phyloP scores from a whole-genome alignment of 2,329 filamentous ascomycete species.

The Scorias spongiosa region DNA sequence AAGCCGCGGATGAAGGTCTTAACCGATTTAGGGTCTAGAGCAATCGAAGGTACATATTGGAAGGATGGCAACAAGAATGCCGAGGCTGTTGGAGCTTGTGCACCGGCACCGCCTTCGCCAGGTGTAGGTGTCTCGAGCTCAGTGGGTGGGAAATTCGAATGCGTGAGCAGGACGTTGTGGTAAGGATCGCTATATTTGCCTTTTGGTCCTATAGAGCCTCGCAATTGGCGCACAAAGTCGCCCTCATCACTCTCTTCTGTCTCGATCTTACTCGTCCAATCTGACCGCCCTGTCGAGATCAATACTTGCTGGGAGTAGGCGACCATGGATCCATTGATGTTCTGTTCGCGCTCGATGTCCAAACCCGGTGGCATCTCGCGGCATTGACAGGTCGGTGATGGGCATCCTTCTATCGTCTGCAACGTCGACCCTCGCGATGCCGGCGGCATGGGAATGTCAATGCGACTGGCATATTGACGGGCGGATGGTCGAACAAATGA shows the following conservation, averaged over 20 bases:
- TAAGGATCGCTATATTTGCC: constrained; percentile 45
- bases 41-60: constrained; percentile 60
- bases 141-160: constrained; percentile 55
- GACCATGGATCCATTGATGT: constrained; percentile 62
- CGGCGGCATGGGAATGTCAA: constrained; percentile 16
- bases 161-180: constrained; percentile 63
- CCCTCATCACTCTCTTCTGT: constrained; percentile 47
- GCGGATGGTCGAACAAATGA: constrained; percentile 19
- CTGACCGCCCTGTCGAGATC: constrained; percentile 61
- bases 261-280: constrained; percentile 77
- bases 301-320: constrained; percentile 70
- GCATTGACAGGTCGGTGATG: constrained; percentile 62
- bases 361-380: constrained; percentile 50
- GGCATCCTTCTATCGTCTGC: constrained; percentile 38
- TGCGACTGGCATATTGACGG: constrained; percentile 25
- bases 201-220: constrained; percentile 31
- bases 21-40: constrained; percentile 42
- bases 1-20: constrained; percentile 47
- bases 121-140: constrained; percentile 10
- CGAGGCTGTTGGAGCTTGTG: constrained; percentile 38
- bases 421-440: neutral
- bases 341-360: constrained; percentile 56
- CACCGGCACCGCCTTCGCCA: constrained; percentile 19
- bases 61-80: constrained; percentile 73
- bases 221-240: constrained; percentile 53